phyloP scores from a whole-genome alignment of 441 rosid genomes.

The Capsella rubella region DNA sequence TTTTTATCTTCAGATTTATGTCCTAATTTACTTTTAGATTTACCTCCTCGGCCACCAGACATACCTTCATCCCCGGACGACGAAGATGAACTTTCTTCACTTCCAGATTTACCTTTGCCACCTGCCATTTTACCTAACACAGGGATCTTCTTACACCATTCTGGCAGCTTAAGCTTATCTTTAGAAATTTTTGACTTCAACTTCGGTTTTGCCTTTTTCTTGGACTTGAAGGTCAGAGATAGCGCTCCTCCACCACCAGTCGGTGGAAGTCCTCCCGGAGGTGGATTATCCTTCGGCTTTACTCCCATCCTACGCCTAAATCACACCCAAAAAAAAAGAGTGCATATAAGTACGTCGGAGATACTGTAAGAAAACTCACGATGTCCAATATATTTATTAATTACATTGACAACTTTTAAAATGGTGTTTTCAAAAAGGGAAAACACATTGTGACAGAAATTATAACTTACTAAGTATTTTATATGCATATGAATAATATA shows the following conservation, averaged over 20 bases:
- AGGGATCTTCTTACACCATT: not conserved
- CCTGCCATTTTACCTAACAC: not conserved
- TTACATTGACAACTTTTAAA: constrained; percentile 4
- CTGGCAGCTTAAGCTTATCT: not conserved
- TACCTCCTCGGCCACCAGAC: not conserved
- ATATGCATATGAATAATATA: constrained; percentile 11
- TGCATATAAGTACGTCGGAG: not conserved
- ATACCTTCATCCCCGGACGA: not conserved
- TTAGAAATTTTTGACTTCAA: not conserved
- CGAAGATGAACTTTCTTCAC: not conserved
- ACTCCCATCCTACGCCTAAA: constrained; percentile 35
- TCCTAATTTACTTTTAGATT: not conserved
- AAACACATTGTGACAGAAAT: not conserved
- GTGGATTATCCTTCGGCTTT: constrained; percentile 33
- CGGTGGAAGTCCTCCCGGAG: constrained; percentile 35
- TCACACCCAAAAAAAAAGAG: constrained; percentile 17
- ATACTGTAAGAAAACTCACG: not conserved
- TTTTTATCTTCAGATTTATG: not conserved
- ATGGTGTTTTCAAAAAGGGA: not conserved
- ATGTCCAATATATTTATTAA: not conserved
- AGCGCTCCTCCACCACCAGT: not conserved
- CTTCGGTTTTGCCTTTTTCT: not conserved
- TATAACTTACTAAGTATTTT: not conserved
- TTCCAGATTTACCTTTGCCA: not conserved
- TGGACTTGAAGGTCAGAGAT: not conserved